Conservation (phyloP, 2,329 filamentous ascomycete genomes). For the Apiospora hydei region DNA sequence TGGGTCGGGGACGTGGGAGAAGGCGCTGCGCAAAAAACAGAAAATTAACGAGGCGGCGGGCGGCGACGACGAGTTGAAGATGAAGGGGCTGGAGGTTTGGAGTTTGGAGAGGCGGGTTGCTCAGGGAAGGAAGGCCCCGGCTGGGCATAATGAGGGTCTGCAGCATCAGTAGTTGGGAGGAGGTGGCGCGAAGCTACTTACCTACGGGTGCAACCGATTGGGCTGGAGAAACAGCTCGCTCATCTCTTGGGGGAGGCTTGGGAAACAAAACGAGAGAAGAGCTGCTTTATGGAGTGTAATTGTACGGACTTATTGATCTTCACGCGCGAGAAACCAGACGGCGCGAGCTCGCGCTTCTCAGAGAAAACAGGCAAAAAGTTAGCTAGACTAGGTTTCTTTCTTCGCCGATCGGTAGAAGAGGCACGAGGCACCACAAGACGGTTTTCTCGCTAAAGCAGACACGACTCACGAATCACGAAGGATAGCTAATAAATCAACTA, state of each 20-base stretch:
- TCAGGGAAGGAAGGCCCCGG: background rate
- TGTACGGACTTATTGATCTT: background rate
- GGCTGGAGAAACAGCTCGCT: too few relatives aligned
- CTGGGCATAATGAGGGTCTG: background rate
- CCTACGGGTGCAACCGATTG: background rate
- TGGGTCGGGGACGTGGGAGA: conserved; percentile 37
- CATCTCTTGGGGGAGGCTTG: too few relatives aligned
- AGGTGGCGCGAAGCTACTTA: background rate
- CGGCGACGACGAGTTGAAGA: background rate
- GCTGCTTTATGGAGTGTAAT: background rate
- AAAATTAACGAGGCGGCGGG: background rate
- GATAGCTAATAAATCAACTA: background rate
- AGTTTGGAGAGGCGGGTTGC: background rate
- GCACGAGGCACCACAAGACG: background rate
- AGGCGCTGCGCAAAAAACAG: conserved; percentile 22
- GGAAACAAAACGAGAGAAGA: background rate
- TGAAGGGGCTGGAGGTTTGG: background rate
- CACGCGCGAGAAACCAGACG: background rate
- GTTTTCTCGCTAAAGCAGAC: background rate
- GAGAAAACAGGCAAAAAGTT: background rate
- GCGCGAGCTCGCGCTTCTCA: background rate
- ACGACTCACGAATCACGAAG: background rate
- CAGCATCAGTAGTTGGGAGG: background rate
- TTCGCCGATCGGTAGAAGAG: background rate
- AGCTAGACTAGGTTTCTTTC: background rate